These are phyloP conservation scores for Colletotrichum eleusines DNA, from an alignment of 2,329 filamentous ascomycete genomes.

Conservation along the genomic window DNA sequence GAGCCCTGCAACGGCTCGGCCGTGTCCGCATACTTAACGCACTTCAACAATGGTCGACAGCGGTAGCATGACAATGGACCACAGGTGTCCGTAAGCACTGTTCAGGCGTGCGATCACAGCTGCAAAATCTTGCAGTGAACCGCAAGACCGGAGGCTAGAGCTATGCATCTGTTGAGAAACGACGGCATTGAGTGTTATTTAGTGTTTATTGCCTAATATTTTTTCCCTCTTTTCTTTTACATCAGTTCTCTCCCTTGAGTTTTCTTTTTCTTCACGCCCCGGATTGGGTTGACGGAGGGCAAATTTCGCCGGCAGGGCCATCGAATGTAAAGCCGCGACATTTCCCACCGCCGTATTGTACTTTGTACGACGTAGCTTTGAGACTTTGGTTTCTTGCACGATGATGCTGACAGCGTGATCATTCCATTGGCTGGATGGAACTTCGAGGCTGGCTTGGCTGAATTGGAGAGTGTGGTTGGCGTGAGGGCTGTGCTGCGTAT, in stretches of 20 bases:
- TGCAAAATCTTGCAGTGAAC: not conserved
- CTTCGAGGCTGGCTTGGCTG: conserved; percentile 20
- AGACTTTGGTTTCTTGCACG: not conserved
- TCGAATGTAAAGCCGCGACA: conserved; percentile 4
- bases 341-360: not conserved
- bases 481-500: conserved; percentile 21
- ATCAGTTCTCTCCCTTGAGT: not conserved
- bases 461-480: conserved; percentile 11
- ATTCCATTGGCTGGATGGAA: conserved; percentile 11
- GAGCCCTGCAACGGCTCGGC: not conserved
- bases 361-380: not conserved
- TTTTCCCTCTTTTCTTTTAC: not conserved
- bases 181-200: not conserved
- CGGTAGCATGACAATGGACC: conserved; percentile 1
- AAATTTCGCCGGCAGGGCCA: conserved; percentile 1
- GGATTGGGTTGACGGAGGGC: not conserved
- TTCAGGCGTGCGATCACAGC: not conserved
- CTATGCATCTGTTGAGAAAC: not conserved
- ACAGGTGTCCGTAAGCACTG: not conserved
- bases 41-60: not conserved
- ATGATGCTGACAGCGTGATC: conserved; percentile 7
- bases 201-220: not conserved
- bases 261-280: not conserved
- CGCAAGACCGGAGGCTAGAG: not conserved
- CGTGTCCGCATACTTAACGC: not conserved